Percentiles rank a stretch among this genome's conserved stretches.
Evolutionary conservation across 768 basidiomycete genomes (phyloP).

Genomic region (Exsudoporus frostii): DNA sequence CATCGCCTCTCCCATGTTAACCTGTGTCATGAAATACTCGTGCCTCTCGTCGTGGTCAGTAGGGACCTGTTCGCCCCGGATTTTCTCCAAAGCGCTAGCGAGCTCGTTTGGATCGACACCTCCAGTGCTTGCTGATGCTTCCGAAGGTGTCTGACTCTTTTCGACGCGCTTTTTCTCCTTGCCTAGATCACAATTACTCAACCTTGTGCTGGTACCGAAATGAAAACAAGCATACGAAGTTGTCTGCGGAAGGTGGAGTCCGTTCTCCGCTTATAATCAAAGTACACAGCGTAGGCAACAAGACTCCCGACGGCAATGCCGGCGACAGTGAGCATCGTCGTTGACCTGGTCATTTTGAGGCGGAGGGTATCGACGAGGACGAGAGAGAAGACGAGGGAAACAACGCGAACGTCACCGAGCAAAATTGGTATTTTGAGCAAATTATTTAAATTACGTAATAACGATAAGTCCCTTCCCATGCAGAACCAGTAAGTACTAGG

Average conservation of each 20-base stretch:
- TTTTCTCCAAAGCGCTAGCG: conserved; percentile 57
- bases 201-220: not conserved
- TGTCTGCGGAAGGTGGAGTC: conserved; percentile 84
- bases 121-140: conserved; percentile 21
- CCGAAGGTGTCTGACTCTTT: conserved; percentile 55
- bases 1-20: conserved; percentile 83
- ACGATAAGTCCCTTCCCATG: conserved; percentile 1
- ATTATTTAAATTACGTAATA: conserved; percentile 25
- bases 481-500: too few species aligned
- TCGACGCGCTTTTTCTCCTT: conserved; percentile 90
- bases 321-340: conserved; percentile 40
- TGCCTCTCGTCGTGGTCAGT: conserved; percentile 75
- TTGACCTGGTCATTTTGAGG: conserved; percentile 30
- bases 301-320: conserved; percentile 50
- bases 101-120: conserved; percentile 52
- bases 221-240: conserved; percentile 58
- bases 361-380: not conserved
- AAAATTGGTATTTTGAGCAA: conserved; percentile 3
- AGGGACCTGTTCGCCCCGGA: conserved; percentile 70
- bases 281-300: conserved; percentile 85
- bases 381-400: conserved; percentile 15
- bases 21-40: conserved; percentile 87
- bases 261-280: conserved; percentile 91
- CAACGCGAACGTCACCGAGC: conserved; percentile 4
- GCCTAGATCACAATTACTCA: conserved; percentile 43